phyloP scores from a whole-genome alignment of 139 green algal species.

The Chlamydomonas incerta region DNA sequence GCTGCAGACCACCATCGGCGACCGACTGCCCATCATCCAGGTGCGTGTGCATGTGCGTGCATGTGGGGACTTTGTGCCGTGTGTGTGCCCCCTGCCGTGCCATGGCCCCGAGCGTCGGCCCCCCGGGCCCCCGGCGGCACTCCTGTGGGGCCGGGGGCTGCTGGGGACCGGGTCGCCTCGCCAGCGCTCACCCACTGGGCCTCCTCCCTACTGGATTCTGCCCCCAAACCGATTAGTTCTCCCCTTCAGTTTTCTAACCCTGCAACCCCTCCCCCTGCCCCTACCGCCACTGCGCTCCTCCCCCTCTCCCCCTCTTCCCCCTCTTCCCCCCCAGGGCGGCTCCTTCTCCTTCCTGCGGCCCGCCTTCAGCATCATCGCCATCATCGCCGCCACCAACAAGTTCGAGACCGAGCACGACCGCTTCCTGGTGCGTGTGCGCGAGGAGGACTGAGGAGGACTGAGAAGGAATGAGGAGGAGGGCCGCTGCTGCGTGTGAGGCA shows the following conservation, averaged over 20 bases:
- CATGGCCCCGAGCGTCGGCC: no score
- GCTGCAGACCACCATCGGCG: slow-evolving; percentile 72
- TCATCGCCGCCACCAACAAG: slow-evolving; percentile 49
- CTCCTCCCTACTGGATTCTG: no score
- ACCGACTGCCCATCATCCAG: slow-evolving; percentile 77
- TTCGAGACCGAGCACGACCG: slow-evolving; percentile 68
- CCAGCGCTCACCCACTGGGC: no score
- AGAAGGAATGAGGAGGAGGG: no score
- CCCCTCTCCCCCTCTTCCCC: not conserved
- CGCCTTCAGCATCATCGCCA: slow-evolving; percentile 65
- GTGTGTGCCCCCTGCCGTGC: no score
- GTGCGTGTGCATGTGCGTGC: not conserved
- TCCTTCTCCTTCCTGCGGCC: slow-evolving; percentile 76
- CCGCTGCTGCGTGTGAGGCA: no score
- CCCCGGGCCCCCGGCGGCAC: no score
- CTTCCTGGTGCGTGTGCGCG: slow-evolving; percentile 57
- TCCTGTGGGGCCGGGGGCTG: no score
- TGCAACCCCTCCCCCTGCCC: not conserved
- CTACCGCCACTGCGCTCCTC: not conserved
- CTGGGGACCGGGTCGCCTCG: no score
- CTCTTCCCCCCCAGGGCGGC: slow-evolving; percentile 44
- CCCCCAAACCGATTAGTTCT: no score
- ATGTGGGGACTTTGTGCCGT: not conserved
- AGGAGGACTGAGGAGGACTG: no score
- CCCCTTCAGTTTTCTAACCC: no score